These are phyloP conservation scores for Suillus clintonianus DNA, from an alignment of 768 basidiomycete species.

Conservation along the genomic window DNA sequence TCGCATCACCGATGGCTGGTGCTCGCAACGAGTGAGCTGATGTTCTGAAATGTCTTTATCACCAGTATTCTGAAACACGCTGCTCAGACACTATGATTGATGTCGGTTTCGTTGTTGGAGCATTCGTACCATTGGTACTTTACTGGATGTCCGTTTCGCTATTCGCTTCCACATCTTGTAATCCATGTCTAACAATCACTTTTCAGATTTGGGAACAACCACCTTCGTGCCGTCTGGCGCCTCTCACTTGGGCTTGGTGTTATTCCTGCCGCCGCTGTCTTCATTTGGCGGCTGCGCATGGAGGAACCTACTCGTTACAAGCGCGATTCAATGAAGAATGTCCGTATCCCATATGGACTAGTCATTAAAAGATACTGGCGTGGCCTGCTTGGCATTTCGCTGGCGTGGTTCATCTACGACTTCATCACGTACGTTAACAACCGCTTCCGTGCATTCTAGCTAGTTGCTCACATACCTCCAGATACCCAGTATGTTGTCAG, in stretches of 20 bases:
- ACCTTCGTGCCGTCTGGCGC: conserved; percentile 87
- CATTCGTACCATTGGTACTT: conserved; percentile 82
- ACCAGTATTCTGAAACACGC: conserved; percentile 6
- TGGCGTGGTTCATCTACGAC: conserved; percentile 86
- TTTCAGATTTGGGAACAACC: conserved; percentile 69
- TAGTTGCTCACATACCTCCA: conserved; percentile 21
- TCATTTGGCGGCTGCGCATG: conserved; percentile 87
- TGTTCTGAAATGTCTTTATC: not conserved
- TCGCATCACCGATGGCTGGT: conserved; percentile 87
- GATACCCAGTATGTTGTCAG: conserved; percentile 60
- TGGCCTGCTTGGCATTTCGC: conserved; percentile 69
- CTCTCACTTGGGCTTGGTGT: conserved; percentile 82
- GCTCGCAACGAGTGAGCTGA: conserved; percentile 76
- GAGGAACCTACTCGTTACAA: conserved; percentile 74
- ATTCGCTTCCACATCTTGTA: not conserved
- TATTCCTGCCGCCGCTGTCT: conserved; percentile 77
- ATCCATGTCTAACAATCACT: not conserved
- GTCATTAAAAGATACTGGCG: conserved; percentile 81
- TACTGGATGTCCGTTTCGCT: conserved; percentile 75
- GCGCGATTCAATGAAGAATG: conserved; percentile 77
- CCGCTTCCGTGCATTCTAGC: not conserved
- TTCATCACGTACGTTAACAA: conserved; percentile 63
- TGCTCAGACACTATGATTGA: conserved; percentile 80
- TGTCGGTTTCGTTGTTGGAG: conserved; percentile 73
- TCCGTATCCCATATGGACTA: conserved; percentile 73